Conservation (phyloP, 768 basidiomycete species). For the Mrakia hoshinonis region DNA sequence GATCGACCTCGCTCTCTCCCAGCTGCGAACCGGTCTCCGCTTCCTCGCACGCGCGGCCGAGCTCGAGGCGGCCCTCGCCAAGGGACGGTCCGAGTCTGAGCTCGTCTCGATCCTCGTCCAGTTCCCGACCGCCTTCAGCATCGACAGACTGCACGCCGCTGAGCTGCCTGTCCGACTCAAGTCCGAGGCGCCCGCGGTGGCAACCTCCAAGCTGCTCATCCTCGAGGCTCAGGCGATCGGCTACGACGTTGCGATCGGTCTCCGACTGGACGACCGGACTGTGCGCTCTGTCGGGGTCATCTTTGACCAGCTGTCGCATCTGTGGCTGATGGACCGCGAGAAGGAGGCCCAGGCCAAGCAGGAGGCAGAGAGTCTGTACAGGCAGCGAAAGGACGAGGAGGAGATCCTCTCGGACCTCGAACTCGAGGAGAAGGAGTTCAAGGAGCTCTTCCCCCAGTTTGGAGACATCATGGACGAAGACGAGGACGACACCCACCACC, state of each 20-base stretch:
- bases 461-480: slow-evolving; percentile 46
- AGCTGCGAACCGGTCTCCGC: slow-evolving; percentile 65
- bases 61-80: neutral
- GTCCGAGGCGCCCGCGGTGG: slow-evolving; percentile 19
- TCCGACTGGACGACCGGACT: slow-evolving; percentile 36
- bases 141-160: slow-evolving; percentile 21
- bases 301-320: slow-evolving; percentile 63
- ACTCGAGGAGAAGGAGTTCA: slow-evolving; percentile 72
- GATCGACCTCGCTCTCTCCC: slow-evolving; percentile 57
- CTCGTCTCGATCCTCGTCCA: slow-evolving; percentile 31
- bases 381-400: slow-evolving; percentile 51
- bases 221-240: slow-evolving; percentile 31
- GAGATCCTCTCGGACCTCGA: slow-evolving; percentile 59
- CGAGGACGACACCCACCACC: neutral
- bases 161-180: slow-evolving; percentile 26
- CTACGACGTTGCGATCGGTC: slow-evolving; percentile 46
- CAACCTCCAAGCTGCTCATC: slow-evolving; percentile 28
- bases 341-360: slow-evolving; percentile 57
- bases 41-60: slow-evolving; percentile 41
- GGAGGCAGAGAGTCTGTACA: slow-evolving; percentile 67
- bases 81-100: slow-evolving; percentile 30
- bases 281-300: slow-evolving; percentile 45
- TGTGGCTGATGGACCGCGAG: slow-evolving; percentile 75
- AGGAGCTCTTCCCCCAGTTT: slow-evolving; percentile 74
- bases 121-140: slow-evolving; percentile 33